Evolutionary conservation across 139 green algal genomes (phyloP), one percentile per base, ranked within the genome.

Genomic region (Volvox africanus): DNA sequence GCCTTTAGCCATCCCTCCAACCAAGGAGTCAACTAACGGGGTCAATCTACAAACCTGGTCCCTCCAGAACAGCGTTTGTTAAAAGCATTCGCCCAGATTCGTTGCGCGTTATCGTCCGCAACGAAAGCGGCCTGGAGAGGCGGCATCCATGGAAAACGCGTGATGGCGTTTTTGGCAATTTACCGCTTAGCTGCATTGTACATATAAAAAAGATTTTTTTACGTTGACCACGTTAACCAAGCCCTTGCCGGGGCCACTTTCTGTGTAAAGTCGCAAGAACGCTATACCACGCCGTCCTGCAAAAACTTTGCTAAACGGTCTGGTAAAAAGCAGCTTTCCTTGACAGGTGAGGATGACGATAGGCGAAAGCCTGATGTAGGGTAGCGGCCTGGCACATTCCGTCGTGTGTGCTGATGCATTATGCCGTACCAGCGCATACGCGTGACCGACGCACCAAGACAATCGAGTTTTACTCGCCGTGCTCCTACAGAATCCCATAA

Each of bases 1-100:
- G 73, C 73, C 73, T n/a, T 82, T 20, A 61, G 77, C 32, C 16
- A 82, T 28, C 35, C 77, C 77, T 82, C 77, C 77, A 82, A 82
- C 77, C 77, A 61, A 26, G 32, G 18, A 32, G 35, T 22, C 26
- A n/a, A 21, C 35, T 80, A 75, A 14, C 24, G 2, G 28, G 35
- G 73, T 36, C 14, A 79, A 36, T 21, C 33, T 17, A 55, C 78
- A 1, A 19, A 84, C 78, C 78, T 84, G 78, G 37, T 35, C 78
- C 28, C 28, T 84, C 78, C 18, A 44, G 1, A 22, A 84, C 78
- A n/a, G 78, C 78, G 33, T 68, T 22, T 20, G 32, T 44, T 35
- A 36, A 44, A 22, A 61, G 30, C 0, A 61, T 33, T 20, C 71
- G 71, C 6, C 33, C 1, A 36, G 1, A 79, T 20, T 79, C 28